Conservation (phyloP, 805 yeast species). For the Tetrapisispora iriomotensis region DNA sequence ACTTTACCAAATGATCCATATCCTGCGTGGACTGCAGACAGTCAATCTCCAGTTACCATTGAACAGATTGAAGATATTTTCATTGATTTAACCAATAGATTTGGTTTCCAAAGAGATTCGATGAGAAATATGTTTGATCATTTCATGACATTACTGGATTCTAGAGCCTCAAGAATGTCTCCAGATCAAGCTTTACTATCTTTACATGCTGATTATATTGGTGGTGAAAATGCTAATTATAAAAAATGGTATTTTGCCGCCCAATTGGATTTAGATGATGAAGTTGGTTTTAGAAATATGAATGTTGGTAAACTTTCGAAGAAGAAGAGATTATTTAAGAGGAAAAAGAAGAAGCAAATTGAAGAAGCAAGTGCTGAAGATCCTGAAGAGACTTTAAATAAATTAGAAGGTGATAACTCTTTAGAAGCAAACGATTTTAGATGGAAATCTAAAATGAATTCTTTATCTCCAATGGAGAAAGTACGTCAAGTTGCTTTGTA, state of each 20-base stretch:
- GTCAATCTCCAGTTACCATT: slow-evolving; percentile 73
- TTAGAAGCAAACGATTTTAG: slow-evolving; percentile 72
- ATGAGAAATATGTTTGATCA: slow-evolving; percentile 88
- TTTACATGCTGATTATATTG: slow-evolving; percentile 78
- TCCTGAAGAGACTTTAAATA: slow-evolving; percentile 46
- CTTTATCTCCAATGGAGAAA: slow-evolving; percentile 62
- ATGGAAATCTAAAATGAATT: slow-evolving; percentile 77
- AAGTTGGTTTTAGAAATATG: slow-evolving; percentile 77
- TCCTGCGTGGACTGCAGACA: slow-evolving; percentile 99
- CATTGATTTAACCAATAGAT: slow-evolving; percentile 71
- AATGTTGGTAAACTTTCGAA: slow-evolving; percentile 63
- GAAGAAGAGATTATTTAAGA: slow-evolving; percentile 72
- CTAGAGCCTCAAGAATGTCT: slow-evolving; percentile 80
- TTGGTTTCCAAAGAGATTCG: slow-evolving; percentile 87
- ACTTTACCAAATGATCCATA: slow-evolving; percentile 85
- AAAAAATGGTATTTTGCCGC: slow-evolving; percentile 86
- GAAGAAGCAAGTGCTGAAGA: slow-evolving; percentile 56
- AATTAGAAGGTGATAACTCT: slow-evolving; percentile 75
- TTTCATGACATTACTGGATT: slow-evolving; percentile 75
- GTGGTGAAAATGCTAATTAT: slow-evolving; percentile 79
- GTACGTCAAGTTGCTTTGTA: slow-evolving; percentile 72
- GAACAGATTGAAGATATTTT: slow-evolving; percentile 83
- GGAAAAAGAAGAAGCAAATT: slow-evolving; percentile 63
- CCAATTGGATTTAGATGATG: slow-evolving; percentile 77
- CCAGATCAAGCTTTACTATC: slow-evolving; percentile 79